Evolutionary conservation across 106 monocot genomes (phyloP), one percentile per base, ranked within the genome.

Genomic region (Platanthera guangdongensis): DNA sequence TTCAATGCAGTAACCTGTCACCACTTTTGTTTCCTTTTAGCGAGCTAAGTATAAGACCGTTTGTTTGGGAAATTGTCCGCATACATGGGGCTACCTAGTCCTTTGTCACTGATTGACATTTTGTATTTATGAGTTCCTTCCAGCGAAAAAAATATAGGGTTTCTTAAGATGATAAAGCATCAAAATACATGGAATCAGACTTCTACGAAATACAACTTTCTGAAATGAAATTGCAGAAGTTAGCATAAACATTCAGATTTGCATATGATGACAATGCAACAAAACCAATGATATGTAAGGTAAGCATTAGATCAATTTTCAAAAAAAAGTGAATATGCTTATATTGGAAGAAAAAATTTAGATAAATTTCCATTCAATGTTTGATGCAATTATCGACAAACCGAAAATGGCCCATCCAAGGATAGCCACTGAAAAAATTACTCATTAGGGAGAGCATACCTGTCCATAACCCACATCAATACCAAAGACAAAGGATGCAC

Each of bases 391-490:
- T 18, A 18, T 4, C 7, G 5, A 57, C 6, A 57, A n/a, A 64
- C 9, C 2, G n/a, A 64, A 64, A 64, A 64, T 30, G 28, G 53
- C 22, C 5, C 39, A 69, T 14, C 47, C 69, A 47, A 69, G 47
- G 47, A 39, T 69, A 25, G 30, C 65, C 65, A 32, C 65, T 16
- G 57, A 75, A 68, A 39, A n/a, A 47, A 8, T n/a, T 16, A 52
- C 8, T 39, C 74, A 30, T 19, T 52, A 52, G 5, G 39, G 62
- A 60, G 64, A 75, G 7, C 19, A 54, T 75, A 95, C 95, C 90
- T 95, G 92, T 54, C 92, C 92, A 83, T 99, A 99, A 25, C 97
- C 97, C 57, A 99, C 97, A 88, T 99, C 97, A 57, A 99, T 86
- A 59, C 97, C 97, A 81, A 92, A 99, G 57, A 99, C 92, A 86